Base-by-base conservation (phyloP, 2,329 filamentous ascomycete genomes). In the Claviceps sp. region DNA sequence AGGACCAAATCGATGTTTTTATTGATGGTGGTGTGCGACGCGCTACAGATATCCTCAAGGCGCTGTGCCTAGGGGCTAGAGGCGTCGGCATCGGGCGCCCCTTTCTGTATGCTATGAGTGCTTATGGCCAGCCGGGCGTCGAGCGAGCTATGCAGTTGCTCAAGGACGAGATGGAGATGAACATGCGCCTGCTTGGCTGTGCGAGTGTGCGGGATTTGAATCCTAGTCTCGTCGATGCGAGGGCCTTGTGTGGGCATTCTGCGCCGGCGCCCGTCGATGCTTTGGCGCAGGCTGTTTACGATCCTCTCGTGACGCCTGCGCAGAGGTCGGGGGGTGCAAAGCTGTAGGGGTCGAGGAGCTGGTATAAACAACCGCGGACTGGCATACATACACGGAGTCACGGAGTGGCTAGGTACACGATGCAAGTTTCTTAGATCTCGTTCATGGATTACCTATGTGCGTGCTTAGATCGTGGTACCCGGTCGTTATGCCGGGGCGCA, bases 121-220 rank as follows among this genome's bases (percentile, higher is more conserved):
- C 89, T 10, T 97, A 97, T 62, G 93, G 93, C 1, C 71, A 88
- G 54, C 76, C 84, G 2, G 93, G 93, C 57, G 91, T 97, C 19
- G 87, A 94, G 63, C 80, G 88, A 38, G 93, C 93, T 37, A 95
- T 97, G 85, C 85, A 89, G 68, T 72, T 95, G 54, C 77, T 95
- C 59, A 89, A 87, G 72, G 93, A 97, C 63, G 93, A 98, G 76
- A 87, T 98, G 80, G 89, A 94, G 73, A 97, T 97, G 91, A 93
- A 91, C 64, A 97, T 98, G 93, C 81, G 93, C 6, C 73, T 98
- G 56, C 89, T 98, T 59, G 93, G 93, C 10, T 87, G 82, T 54
- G 79, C 76, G 19, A 82, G 70, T 55, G 68, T 98, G 37, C 81
- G 82, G 39, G 82, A 98, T 59, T 71, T 98, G 56, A 87, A 86